Conservation (phyloP, 108 stramenopile species). For the Stephanodiscus minutulus region DNA sequence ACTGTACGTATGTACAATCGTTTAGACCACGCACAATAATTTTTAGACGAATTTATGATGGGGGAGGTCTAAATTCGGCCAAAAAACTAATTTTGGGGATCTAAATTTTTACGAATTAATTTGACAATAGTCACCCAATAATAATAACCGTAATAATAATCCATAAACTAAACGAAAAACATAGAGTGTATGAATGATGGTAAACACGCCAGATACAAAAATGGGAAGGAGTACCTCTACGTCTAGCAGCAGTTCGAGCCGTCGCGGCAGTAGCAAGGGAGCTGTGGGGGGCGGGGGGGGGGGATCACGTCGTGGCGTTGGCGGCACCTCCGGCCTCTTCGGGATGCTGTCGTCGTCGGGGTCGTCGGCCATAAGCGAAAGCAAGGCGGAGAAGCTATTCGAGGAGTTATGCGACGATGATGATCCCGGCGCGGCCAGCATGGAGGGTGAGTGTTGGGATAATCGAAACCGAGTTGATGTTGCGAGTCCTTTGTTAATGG, state of each 20-base stretch:
- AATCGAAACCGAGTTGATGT: not conserved
- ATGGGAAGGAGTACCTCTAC: not conserved
- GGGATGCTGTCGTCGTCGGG: not conserved
- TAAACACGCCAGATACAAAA: not conserved
- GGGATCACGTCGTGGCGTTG: not conserved
- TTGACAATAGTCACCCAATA: too few relatives aligned
- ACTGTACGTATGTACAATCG: too few relatives aligned
- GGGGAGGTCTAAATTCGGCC: too few relatives aligned
- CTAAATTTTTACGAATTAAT: too few relatives aligned
- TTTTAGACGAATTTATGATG: too few relatives aligned
- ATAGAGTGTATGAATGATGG: too few relatives aligned
- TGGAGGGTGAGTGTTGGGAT: constrained; percentile 59
- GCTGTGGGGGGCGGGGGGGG: not conserved
- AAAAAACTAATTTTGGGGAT: too few relatives aligned
- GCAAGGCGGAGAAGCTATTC: constrained; percentile 52
- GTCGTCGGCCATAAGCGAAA: constrained; percentile 18
- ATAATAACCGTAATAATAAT: too few relatives aligned
- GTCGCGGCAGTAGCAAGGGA: not conserved
- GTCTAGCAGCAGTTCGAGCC: not conserved
- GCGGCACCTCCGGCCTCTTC: not conserved
- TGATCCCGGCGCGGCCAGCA: constrained; percentile 58
- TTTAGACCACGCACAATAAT: too few relatives aligned
- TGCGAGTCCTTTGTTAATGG: not conserved
- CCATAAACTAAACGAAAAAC: too few relatives aligned
- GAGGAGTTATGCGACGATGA: constrained; percentile 69